Evolutionary conservation across 129 eudicot genomes (phyloP), one percentile per base, ranked within the genome.

Genomic region (Oenanthe sinensis): DNA sequence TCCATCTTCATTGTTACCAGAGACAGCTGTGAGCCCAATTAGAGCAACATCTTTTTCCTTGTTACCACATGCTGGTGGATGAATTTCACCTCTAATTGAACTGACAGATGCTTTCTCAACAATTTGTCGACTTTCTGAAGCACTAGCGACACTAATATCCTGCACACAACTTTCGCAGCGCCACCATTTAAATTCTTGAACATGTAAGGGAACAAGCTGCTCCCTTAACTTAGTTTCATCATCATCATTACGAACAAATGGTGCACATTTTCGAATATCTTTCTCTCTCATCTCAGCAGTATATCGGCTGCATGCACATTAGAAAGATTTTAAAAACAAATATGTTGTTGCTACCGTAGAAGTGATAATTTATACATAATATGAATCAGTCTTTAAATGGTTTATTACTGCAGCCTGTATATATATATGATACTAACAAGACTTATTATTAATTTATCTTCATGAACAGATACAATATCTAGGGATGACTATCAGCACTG

Each of bases 151-250:
- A 67, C 77, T 85, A 70, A 77, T 63, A 5, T 76, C 77, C 33
- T 62, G 48, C 40, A 80, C 36, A 75, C 88, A 83, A 20, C 80
- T 78, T 78, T 79, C 69, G 77, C 98, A 94, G 30, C 79, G 84
- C 97, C 96, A 91, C 85, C 86, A 88, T 82, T 85, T 80, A 37
- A 84, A 85, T 17, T 82, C 60, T 17, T 92, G 90, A 65, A 91
- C 82, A 14, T 78, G 83, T 77, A 94, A 79, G 11, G 98, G 97
- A 49, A 88, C 93, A 20, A 94, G 92, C 69, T 80, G 77, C 50
- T 81, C 85, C 71, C 62, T 82, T 13, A 40, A n/a, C 43, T 77
- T 77, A 71, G 43, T 4, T 19, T 50, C 28, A 67, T 67, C 72
- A 10, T 67, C 52, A 3, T 54, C 82, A 42, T 69, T 63, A 48